Percentiles rank a stretch among this genome's conserved stretches.
These are phyloP conservation scores for Thalassiosira mediterranea DNA, from an alignment of 352 stramenopile genomes.

Conservation along the genomic window DNA sequence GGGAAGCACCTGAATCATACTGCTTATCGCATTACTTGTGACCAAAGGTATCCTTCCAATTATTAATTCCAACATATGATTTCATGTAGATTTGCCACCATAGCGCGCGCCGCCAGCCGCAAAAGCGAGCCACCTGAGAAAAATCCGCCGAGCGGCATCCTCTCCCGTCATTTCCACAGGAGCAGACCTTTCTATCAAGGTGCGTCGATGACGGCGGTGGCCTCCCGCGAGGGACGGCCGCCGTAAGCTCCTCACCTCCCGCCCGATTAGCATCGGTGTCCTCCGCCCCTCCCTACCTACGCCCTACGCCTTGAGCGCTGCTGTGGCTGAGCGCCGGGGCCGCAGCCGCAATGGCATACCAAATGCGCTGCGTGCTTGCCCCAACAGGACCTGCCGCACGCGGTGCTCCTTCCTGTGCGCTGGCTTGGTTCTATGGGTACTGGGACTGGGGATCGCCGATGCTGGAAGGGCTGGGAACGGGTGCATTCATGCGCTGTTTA, in stretches of 20 bases:
- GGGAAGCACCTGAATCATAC: no score
- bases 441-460: neutral
- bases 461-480: neutral
- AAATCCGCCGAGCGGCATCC: no score
- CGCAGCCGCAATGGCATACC: no score
- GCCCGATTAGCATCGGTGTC: neutral
- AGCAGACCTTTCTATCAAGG: slow-evolving; percentile 18
- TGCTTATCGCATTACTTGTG: neutral
- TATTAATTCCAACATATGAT: neutral
- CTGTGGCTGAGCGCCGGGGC: neutral
- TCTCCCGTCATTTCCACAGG: no score
- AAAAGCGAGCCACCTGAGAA: neutral
- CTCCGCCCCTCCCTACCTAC: neutral
- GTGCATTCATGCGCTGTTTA: neutral
- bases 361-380: no score
- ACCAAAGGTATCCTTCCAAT: neutral
- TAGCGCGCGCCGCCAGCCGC: neutral
- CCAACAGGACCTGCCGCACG: no score
- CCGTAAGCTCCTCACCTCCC: slow-evolving; percentile 15
- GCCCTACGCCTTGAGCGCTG: neutral
- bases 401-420: neutral
- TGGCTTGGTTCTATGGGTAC: neutral
- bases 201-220: slow-evolving; percentile 16
- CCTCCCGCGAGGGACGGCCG: slow-evolving; percentile 7
- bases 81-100: neutral